These are phyloP conservation scores for Candida quercuum DNA, from an alignment of 805 yeast genomes.

Conservation along the genomic window DNA sequence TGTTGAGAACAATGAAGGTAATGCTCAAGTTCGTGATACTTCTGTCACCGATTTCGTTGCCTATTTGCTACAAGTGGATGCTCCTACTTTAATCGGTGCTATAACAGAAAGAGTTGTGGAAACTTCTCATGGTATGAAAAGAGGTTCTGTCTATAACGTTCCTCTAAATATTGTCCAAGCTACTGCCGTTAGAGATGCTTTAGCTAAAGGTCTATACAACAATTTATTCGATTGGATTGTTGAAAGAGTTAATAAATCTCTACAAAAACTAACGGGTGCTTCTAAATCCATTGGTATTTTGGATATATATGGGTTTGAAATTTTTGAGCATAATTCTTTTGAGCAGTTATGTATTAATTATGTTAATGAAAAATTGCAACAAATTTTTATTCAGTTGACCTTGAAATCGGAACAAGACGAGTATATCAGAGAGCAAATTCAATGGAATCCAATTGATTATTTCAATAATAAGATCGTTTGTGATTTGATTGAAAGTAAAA, in stretches of 20 bases:
- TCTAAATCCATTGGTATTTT: constrained; percentile 83
- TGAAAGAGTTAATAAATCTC: constrained; percentile 76
- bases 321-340: constrained; percentile 90
- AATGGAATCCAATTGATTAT: constrained; percentile 96
- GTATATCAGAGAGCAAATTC: constrained; percentile 88
- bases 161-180: constrained; percentile 93
- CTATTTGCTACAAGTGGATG: constrained; percentile 77
- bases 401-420: constrained; percentile 97
- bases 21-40: constrained; percentile 74
- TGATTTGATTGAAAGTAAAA: constrained; percentile 86
- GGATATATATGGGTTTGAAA: constrained; percentile 95
- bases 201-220: constrained; percentile 90
- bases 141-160: constrained; percentile 92
- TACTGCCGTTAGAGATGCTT: constrained; percentile 88
- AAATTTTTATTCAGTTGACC: constrained; percentile 92
- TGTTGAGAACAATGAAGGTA: constrained; percentile 80
- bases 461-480: constrained; percentile 96
- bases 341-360: constrained; percentile 95
- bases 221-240: constrained; percentile 97
- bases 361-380: constrained; percentile 93
- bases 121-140: constrained; percentile 80
- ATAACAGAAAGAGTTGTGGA: constrained; percentile 80
- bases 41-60: constrained; percentile 95
- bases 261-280: constrained; percentile 47
- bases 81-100: constrained; percentile 58